Evolutionary conservation across 2,329 filamentous ascomycete species (phyloP).

Genomic region (Fusarium brachygibbosum): DNA sequence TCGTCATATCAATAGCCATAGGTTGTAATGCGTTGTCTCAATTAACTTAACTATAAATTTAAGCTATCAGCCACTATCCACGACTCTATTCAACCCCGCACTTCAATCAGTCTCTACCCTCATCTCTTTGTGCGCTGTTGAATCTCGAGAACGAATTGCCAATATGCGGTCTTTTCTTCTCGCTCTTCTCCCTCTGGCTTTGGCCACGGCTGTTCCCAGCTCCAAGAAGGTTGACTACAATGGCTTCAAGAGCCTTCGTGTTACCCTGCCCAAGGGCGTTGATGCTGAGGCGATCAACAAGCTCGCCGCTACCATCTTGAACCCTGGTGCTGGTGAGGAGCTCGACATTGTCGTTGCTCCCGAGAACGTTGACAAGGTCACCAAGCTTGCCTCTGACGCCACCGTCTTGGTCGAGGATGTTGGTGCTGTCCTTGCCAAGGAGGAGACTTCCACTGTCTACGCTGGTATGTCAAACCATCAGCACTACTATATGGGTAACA

Average conservation of each 20-base stretch:
- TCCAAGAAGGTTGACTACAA: slow-evolving; percentile 41
- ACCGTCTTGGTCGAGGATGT: slow-evolving; percentile 40
- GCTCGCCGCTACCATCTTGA: slow-evolving; percentile 34
- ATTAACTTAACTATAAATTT: slow-evolving; percentile 24
- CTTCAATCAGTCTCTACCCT: slow-evolving; percentile 11
- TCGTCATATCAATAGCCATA: neutral
- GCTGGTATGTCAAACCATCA: slow-evolving; percentile 3
- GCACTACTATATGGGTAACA: no score
- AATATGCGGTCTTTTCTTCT: slow-evolving; percentile 30
- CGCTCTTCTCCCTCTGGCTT: slow-evolving; percentile 27
- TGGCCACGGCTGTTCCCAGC: slow-evolving; percentile 27
- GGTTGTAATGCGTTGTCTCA: no score
- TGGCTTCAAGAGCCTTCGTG: slow-evolving; percentile 40
- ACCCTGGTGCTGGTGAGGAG: slow-evolving; percentile 30
- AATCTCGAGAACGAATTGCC: neutral
- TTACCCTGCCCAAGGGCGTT: slow-evolving; percentile 29
- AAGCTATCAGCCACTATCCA: neutral
- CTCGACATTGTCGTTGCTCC: slow-evolving; percentile 36
- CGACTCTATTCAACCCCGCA: slow-evolving; percentile 6
- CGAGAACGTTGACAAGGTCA: slow-evolving; percentile 33
- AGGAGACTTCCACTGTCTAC: slow-evolving; percentile 25
- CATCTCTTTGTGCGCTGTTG: slow-evolving; percentile 1
- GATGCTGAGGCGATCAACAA: slow-evolving; percentile 28
- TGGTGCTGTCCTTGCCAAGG: slow-evolving; percentile 30
- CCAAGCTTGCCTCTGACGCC: slow-evolving; percentile 21